These are phyloP conservation scores for Tricholoma saponaceum DNA, from an alignment of 768 basidiomycete genomes.

Conservation along the genomic window DNA sequence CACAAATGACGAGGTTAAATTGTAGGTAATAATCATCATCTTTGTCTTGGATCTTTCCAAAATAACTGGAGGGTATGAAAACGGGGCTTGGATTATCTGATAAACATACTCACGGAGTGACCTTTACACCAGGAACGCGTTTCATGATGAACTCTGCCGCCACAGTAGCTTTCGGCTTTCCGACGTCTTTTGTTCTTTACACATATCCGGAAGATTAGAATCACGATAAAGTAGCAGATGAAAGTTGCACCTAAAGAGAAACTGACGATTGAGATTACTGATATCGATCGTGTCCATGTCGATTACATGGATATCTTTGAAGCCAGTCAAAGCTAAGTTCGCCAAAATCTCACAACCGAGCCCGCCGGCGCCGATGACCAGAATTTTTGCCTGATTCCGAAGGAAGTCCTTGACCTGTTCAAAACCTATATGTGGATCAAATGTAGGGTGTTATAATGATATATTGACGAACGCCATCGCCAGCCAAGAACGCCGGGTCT, in stretches of 20 bases:
- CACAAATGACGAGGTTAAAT: slow-evolving; percentile 96
- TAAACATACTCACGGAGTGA: slow-evolving; percentile 75
- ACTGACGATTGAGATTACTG: slow-evolving; percentile 97
- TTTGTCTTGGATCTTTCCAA: slow-evolving; percentile 98
- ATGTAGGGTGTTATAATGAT: not conserved
- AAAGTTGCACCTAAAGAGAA: slow-evolving; percentile 79
- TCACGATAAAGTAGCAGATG: not conserved
- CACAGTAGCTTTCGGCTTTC: slow-evolving; percentile 87
- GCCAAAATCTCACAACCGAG: slow-evolving; percentile 97
- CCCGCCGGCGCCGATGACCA: slow-evolving; percentile 97
- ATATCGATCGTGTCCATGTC: slow-evolving; percentile 99
- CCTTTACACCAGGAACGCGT: slow-evolving; percentile 92
- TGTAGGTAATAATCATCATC: slow-evolving; percentile 92
- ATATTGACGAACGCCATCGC: slow-evolving; percentile 57
- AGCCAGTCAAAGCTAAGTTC: slow-evolving; percentile 93
- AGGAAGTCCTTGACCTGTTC: slow-evolving; percentile 84
- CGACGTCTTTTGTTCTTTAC: slow-evolving; percentile 81
- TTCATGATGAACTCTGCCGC: slow-evolving; percentile 98
- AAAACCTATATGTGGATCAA: slow-evolving; percentile 1
- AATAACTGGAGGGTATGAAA: slow-evolving; percentile 54
- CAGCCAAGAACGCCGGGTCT: slow-evolving; percentile 77
- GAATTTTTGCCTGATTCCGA: slow-evolving; percentile 79
- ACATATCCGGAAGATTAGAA: slow-evolving; percentile 2
- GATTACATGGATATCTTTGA: slow-evolving; percentile 98
- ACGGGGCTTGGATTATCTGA: not conserved